Percentiles rank a stretch among this genome's conserved stretches.
Evolutionary conservation across 345 rosid species (phyloP).

Genomic region (Ceriops tagal): DNA sequence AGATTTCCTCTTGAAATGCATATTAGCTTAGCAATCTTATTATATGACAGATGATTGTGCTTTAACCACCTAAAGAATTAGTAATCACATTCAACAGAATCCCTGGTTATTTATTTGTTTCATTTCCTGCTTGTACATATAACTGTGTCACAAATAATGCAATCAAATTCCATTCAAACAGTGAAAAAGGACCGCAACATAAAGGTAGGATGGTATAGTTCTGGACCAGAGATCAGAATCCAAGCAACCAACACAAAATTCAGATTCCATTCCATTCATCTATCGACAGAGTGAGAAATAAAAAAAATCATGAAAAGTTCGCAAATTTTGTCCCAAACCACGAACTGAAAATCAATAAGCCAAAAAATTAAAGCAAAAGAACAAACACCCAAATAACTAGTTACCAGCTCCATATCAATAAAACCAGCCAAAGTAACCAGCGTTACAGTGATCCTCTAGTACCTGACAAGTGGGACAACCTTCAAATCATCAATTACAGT

Average conservation of each 20-base stretch:
- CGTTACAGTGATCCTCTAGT: background rate
- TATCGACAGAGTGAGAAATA: too few relatives aligned
- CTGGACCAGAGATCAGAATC: constrained; percentile 1
- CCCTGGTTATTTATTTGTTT: background rate
- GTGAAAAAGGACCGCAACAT: too few relatives aligned
- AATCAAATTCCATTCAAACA: background rate
- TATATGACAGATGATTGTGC: constrained; percentile 66
- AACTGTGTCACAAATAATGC: background rate
- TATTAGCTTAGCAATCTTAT: constrained; percentile 69
- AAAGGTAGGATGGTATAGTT: background rate
- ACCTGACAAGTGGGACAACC: constrained; percentile 81
- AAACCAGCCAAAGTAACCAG: background rate
- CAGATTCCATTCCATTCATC: too few relatives aligned
- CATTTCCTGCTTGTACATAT: background rate
- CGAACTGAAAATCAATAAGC: background rate
- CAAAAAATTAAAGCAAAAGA: background rate
- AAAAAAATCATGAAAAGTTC: too few relatives aligned
- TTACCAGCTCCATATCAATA: background rate
- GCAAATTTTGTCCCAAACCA: background rate
- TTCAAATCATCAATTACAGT: constrained; percentile 54
- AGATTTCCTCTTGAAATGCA: constrained; percentile 64
- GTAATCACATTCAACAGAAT: constrained; percentile 16
- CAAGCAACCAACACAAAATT: background rate
- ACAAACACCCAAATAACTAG: background rate
- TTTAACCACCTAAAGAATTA: constrained; percentile 78